Conservation (phyloP, 192 early-diverging fungal species). For the Coemansia asiatica region DNA sequence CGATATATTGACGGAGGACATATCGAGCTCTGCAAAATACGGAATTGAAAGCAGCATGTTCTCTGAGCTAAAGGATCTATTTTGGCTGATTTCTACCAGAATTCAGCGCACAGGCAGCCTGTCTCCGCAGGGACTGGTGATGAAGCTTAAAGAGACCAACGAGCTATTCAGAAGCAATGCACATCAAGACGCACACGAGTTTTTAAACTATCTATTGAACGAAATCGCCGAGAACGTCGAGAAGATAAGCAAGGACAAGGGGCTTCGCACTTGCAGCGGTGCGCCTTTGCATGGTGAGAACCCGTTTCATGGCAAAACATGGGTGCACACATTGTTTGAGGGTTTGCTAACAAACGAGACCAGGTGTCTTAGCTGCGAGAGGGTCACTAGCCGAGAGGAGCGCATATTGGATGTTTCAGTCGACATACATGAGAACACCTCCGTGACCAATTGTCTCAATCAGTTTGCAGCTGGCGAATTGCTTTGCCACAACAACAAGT, state of each 20-base stretch:
- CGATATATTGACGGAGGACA: conserved; percentile 18
- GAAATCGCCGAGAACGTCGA: conserved; percentile 85
- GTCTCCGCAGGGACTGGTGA: conserved; percentile 81
- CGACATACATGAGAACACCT: conserved; percentile 94
- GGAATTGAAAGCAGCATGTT: conserved; percentile 82
- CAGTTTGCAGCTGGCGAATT: conserved; percentile 96
- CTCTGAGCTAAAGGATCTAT: conserved; percentile 80
- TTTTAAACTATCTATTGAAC: conserved; percentile 92
- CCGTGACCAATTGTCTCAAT: conserved; percentile 89
- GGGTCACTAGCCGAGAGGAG: conserved; percentile 89
- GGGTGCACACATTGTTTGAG: conserved; percentile 96
- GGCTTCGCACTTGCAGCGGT: conserved; percentile 14
- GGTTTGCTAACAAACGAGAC: conserved; percentile 95
- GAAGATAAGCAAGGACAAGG: conserved; percentile 61
- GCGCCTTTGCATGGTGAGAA: conserved; percentile 28
- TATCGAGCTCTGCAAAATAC: conserved; percentile 47
- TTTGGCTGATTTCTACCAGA: conserved; percentile 76
- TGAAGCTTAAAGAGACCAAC: conserved; percentile 90
- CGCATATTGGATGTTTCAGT: conserved; percentile 94
- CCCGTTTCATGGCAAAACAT: conserved; percentile 57
- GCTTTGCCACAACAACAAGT: conserved; percentile 96
- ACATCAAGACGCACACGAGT: conserved; percentile 99
- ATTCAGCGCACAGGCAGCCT: conserved; percentile 82
- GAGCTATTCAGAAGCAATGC: conserved; percentile 89
- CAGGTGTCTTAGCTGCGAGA: conserved; percentile 95